Percentiles rank a stretch among this genome's conserved stretches.
Evolutionary conservation across 2,329 filamentous ascomycete genomes (phyloP).

Genomic region (Ophiocordyceps camponoti-floridani): DNA sequence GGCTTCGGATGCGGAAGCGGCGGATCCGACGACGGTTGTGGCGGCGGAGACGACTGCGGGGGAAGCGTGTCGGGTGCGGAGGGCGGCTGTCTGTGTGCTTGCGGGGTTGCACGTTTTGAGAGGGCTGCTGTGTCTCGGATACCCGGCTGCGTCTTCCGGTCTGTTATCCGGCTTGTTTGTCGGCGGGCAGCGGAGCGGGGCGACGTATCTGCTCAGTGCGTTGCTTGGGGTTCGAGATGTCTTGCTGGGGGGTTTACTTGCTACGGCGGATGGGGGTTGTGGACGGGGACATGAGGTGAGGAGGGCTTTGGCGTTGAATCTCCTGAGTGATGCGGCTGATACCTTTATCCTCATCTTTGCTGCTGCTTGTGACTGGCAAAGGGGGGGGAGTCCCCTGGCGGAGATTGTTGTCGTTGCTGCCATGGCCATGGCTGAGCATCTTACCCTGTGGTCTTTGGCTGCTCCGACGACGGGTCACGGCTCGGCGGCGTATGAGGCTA

Average conservation of each 20-base stretch:
- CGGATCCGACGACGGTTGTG: background rate
- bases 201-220: conserved; percentile 11
- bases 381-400: conserved; percentile 8
- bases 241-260: conserved; percentile 11
- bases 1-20: background rate
- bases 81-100: conserved; percentile 8
- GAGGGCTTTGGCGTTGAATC: conserved; percentile 12
- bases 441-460: conserved; percentile 15
- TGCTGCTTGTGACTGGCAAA: conserved; percentile 12
- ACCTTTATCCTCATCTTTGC: conserved; percentile 16
- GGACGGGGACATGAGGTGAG: conserved; percentile 9
- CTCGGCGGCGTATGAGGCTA: conserved; percentile 5
- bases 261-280: conserved; percentile 7
- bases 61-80: conserved; percentile 5
- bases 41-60: background rate
- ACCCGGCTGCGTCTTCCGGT: conserved; percentile 4
- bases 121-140: conserved; percentile 11
- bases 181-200: conserved; percentile 10
- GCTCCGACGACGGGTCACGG: conserved; percentile 7
- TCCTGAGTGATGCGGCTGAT: conserved; percentile 16
- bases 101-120: conserved; percentile 10
- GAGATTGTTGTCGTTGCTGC: conserved; percentile 12
- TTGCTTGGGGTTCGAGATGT: conserved; percentile 14
- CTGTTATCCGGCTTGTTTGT: conserved; percentile 10
- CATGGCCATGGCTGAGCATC: conserved; percentile 13